These are phyloP conservation scores for Pleurotus eryngii DNA, from an alignment of 768 basidiomycete genomes.

Conservation along the genomic window DNA sequence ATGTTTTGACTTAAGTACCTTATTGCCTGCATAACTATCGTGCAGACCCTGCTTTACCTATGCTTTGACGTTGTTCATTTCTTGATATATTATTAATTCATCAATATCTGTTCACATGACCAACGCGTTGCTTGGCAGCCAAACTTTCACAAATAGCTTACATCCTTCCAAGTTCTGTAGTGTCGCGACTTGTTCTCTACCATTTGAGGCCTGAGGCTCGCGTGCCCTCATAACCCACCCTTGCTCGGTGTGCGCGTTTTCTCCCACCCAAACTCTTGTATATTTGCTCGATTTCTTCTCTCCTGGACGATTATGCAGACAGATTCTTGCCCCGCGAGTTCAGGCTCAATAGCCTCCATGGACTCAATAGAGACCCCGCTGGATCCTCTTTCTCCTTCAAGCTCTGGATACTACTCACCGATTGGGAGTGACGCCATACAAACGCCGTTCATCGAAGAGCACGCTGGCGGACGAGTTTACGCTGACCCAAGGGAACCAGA, in stretches of 20 bases:
- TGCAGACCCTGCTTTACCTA: too few relatives aligned
- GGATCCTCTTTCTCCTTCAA: slow-evolving; percentile 29
- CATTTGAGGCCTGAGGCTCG: too few relatives aligned
- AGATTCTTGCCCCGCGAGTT: neutral
- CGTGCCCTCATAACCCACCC: too few relatives aligned
- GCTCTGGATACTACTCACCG: slow-evolving; percentile 24
- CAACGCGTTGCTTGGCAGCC: neutral
- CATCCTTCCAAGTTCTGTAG: neutral
- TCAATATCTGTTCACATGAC: neutral
- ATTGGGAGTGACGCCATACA: slow-evolving; percentile 39
- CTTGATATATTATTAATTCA: too few relatives aligned
- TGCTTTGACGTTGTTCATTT: too few relatives aligned
- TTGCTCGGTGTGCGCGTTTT: too few relatives aligned
- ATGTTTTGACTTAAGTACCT: neutral
- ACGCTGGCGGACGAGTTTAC: slow-evolving; percentile 17
- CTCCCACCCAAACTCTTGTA: too few relatives aligned
- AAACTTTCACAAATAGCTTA: neutral
- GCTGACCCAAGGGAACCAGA: slow-evolving; percentile 3
- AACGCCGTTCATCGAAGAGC: slow-evolving; percentile 34
- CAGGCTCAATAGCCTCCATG: neutral
- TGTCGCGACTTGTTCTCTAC: too few relatives aligned
- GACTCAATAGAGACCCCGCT: slow-evolving; percentile 18
- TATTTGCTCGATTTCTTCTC: too few relatives aligned
- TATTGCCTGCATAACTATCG: neutral
- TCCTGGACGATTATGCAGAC: too few relatives aligned